Evolutionary conservation across 331 rosid species (phyloP), one percentile per base, ranked within the genome.

Genomic region (Stylosanthes scabra): DNA sequence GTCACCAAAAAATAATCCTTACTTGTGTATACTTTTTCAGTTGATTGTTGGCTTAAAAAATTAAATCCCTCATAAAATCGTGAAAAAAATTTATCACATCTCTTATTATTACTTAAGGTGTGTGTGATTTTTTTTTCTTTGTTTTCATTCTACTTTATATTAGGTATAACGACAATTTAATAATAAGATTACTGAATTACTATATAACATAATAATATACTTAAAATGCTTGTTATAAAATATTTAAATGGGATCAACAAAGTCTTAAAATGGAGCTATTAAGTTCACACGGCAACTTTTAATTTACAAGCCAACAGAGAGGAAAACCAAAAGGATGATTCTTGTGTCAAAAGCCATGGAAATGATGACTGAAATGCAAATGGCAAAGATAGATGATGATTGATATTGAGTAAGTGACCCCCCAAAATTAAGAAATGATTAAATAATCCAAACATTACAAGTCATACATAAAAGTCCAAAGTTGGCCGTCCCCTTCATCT

Each of bases 391-490:
- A 20, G 66, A 45, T 11, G 61, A 41, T 31, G 54, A 42, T 42
- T 10, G n/a, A 8, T 9, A 47, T 20, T 20, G n/a, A 20, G 0
- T 20, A 2, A 59, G 20, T 16, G 74, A 47, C 64, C 79, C 65
- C 71, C 6, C 39, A 34, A 34, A 3, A 3, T 34, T 3, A 34
- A 3, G 4, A 34, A 73, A 2, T 14, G 2, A 25, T 50, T 57
- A 49, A 55, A 44, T 34, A 34, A 34, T 25, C 50, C 61, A 40
- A 72, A 63, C 54, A 39, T 59, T 50, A 49, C 63, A 67, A 25
- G 67, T 58, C 75, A 78, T 10, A 42, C 64, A 28, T 42, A 82
- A 82, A 85, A 82, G 87, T 85, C 89, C 87, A 80, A 80, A 61
- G 10, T 37, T 29, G 76, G 72, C 81, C 75, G 46, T 70, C 80